Evolutionary conservation across 2,329 filamentous ascomycete species (phyloP).

Genomic region (Microdochium trichocladiopsis): DNA sequence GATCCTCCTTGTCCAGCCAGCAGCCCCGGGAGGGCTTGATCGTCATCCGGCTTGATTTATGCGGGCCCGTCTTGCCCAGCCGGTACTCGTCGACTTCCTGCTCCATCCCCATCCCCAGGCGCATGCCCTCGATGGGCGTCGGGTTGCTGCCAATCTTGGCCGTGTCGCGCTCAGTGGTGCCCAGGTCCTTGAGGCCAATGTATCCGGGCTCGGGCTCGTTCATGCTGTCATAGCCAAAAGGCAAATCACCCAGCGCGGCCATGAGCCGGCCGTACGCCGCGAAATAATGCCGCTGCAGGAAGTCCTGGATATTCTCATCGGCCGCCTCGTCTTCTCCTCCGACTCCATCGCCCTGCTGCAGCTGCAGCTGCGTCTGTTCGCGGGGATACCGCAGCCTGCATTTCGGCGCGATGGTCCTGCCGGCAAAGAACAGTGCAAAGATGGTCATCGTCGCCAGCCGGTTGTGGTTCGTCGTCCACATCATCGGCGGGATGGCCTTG

Average conservation of each 20-base stretch:
- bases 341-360: too few species aligned
- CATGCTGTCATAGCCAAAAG: constrained; percentile 15
- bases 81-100: constrained; percentile 11
- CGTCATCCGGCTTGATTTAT: constrained; percentile 9
- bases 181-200: constrained; percentile 10
- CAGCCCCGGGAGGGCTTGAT: constrained; percentile 7
- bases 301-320: constrained; percentile 13
- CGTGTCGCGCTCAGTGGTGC: constrained; percentile 9
- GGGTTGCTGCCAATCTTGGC: constrained; percentile 13
- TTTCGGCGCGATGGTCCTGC: constrained; percentile 11
- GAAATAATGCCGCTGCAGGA: constrained; percentile 13
- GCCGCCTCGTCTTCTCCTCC: background rate
- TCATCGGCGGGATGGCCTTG: constrained; percentile 13
- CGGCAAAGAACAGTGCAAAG: constrained; percentile 14
- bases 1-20: constrained; percentile 12
- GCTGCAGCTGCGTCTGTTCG: too few species aligned
- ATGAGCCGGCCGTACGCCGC: constrained; percentile 10
- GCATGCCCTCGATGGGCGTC: constrained; percentile 12
- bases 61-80: constrained; percentile 12
- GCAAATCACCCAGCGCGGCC: constrained; percentile 8
- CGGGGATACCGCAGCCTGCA: constrained; percentile 6
- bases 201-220: constrained; percentile 15
- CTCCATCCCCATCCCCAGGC: constrained; percentile 9
- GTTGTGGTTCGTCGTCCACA: constrained; percentile 18
- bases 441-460: constrained; percentile 11